Percentiles rank a stretch among this genome's conserved stretches.
These are phyloP conservation scores for Suhomyces pyralidae DNA, from an alignment of 805 yeast genomes.

Conservation along the genomic window DNA sequence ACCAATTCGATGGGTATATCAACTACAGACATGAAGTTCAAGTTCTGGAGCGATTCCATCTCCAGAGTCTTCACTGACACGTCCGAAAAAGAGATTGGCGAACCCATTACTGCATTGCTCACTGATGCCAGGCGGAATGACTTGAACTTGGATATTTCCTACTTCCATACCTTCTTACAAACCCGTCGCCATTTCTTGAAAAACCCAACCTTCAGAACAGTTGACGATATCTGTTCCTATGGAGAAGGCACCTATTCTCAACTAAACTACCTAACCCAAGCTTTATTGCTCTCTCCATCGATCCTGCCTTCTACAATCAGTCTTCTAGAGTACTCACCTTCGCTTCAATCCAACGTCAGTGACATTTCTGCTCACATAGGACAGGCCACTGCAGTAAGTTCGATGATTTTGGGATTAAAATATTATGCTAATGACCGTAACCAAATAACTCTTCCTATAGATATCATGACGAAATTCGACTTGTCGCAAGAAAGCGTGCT, in stretches of 20 bases:
- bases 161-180: slow-evolving; percentile 58
- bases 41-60: slow-evolving; percentile 70
- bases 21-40: slow-evolving; percentile 54
- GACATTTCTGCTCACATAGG: slow-evolving; percentile 80
- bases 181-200: slow-evolving; percentile 55
- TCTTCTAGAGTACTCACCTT: slow-evolving; percentile 45
- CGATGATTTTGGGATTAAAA: slow-evolving; percentile 56
- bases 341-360: slow-evolving; percentile 43
- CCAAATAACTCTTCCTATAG: slow-evolving; percentile 61
- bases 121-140: slow-evolving; percentile 50
- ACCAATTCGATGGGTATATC: slow-evolving; percentile 35
- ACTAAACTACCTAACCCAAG: slow-evolving; percentile 63
- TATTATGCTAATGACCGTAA: slow-evolving; percentile 53
- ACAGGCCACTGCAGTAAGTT: slow-evolving; percentile 71
- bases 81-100: slow-evolving; percentile 44
- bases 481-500: slow-evolving; percentile 65
- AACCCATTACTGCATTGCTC: slow-evolving; percentile 63
- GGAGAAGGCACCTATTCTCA: slow-evolving; percentile 83
- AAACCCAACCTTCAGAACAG: slow-evolving; percentile 42
- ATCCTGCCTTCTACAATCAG: slow-evolving; percentile 55
- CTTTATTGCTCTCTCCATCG: slow-evolving; percentile 52
- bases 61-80: slow-evolving; percentile 40
- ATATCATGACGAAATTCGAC: slow-evolving; percentile 48
- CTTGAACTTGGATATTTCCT: slow-evolving; percentile 48
- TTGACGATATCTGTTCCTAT: slow-evolving; percentile 63